Evolutionary conservation across 2,329 filamentous ascomycete species (phyloP).

Genomic region (Fusarium austroafricanum): DNA sequence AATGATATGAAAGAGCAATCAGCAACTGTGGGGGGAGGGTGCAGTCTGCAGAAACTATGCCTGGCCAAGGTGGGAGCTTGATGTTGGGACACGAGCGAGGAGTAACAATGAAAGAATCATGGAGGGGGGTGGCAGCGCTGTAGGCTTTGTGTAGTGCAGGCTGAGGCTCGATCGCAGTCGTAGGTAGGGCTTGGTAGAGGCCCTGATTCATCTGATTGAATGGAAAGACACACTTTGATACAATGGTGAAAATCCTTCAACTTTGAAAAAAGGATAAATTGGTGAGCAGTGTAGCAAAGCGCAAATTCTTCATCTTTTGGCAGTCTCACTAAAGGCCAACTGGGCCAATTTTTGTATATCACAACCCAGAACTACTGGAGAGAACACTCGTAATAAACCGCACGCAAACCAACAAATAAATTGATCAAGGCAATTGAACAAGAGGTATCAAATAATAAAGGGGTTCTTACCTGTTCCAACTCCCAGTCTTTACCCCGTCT

Average conservation of each 20-base stretch:
- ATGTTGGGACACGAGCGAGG: conserved; percentile 1
- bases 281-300: conserved; percentile 9
- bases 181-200: conserved; percentile 1
- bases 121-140: conserved; percentile 7
- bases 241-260: not conserved
- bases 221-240: not conserved
- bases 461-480: conserved; percentile 76
- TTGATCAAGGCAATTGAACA: not conserved
- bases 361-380: conserved; percentile 21
- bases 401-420: not conserved
- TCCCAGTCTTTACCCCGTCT: conserved; percentile 84
- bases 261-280: not conserved
- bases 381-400: not conserved
- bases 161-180: conserved; percentile 8
- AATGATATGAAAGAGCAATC: conserved; percentile 6
- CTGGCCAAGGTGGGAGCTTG: conserved; percentile 9
- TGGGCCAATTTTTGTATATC: not conserved
- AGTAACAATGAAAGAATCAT: conserved; percentile 21
- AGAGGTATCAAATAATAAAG: conserved; percentile 7
- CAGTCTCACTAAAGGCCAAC: conserved; percentile 7
- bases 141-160: not conserved
- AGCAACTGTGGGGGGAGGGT: conserved; percentile 11
- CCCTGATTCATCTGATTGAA: not conserved
- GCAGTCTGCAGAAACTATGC: conserved; percentile 14
- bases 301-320: not conserved